Evolutionary conservation across 2,329 filamentous ascomycete species (phyloP), one percentile per base, ranked within the genome.

Genomic region (Aspergillus sojae): DNA sequence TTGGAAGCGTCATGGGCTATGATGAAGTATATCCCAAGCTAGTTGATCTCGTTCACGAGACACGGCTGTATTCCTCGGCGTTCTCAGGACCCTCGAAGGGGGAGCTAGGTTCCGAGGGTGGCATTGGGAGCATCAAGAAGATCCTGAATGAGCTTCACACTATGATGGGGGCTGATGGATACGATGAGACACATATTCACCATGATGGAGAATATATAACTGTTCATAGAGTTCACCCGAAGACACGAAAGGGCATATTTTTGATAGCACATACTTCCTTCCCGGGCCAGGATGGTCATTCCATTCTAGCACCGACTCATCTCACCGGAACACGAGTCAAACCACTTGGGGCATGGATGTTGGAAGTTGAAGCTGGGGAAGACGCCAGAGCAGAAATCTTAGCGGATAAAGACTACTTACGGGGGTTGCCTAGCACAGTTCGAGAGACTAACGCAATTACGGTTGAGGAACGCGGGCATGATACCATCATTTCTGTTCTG

Each of bases 141-240:
- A 84, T 98, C 11, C 84, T 99, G 65, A 99, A 99, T 77, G 89
- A 94, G 73, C 94, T 99, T 57, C 96, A 99, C 77, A 93, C 90
- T 9, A 85, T 94, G 67, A 98, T 99, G 95, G 95, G 95, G 66
- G 91, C 93, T 74, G 93, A 98, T 67, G 91, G 91, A 23, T 99
- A 96, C 74, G 90, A 94, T 61, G 95, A 99, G 78, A 97, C 93
- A 9, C 94, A 97, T 73, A 93, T 99, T 59, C 94, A 99, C 74
- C 95, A 99, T 75, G 94, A 98, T 67, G 91, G 92, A 61, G 91
- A 99, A 77, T 97, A 97, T 75, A 91, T 99, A 72, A 99, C 95
- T 0, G 93, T 99, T 7, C 95, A 99, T 77, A 86, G 96, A 65
- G 93, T 98, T 3, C 94, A 99, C 74, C 95, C 94, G 0, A 89